Conservation (phyloP, 2,329 filamentous ascomycete species). For the Ophiosphaerella herpotricha region DNA sequence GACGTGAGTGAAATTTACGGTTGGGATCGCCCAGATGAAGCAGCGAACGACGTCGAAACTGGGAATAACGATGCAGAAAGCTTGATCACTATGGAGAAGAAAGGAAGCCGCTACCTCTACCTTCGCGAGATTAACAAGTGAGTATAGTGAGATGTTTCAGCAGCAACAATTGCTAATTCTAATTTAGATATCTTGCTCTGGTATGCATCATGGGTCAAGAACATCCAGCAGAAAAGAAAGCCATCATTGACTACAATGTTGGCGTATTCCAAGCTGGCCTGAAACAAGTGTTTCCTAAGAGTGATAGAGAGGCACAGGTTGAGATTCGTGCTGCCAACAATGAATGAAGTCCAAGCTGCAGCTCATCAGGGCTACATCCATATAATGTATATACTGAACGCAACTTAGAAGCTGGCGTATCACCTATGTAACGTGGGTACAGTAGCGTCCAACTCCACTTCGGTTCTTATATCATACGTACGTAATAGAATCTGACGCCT, state of each 20-base stretch:
- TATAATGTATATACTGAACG: too few species aligned
- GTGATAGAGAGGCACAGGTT: slow-evolving; percentile 34
- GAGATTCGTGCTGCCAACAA: slow-evolving; percentile 29
- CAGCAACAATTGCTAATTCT: background rate
- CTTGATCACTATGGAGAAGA: slow-evolving; percentile 64
- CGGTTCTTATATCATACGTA: too few species aligned
- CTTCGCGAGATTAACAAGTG: slow-evolving; percentile 70
- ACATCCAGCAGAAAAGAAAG: slow-evolving; percentile 81
- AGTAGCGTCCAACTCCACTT: too few species aligned
- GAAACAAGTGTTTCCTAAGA: slow-evolving; percentile 71
- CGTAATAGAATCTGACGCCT: too few species aligned
- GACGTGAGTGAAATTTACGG: slow-evolving; percentile 96
- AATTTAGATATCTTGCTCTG: slow-evolving; percentile 71
- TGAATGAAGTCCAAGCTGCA: slow-evolving; percentile 2
- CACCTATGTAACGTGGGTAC: too few species aligned
- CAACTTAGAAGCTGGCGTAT: too few species aligned
- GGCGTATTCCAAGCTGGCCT: slow-evolving; percentile 79
- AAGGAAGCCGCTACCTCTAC: slow-evolving; percentile 64
- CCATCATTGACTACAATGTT: slow-evolving; percentile 84
- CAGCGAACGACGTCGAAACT: slow-evolving; percentile 45
- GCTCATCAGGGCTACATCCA: too few species aligned
- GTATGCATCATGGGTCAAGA: slow-evolving; percentile 85
- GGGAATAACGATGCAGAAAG: slow-evolving; percentile 63
- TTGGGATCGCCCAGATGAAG: slow-evolving; percentile 58
- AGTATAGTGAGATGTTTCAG: slow-evolving; percentile 25